Evolutionary conservation across 441 rosid genomes (phyloP), one percentile per base, ranked within the genome.

Genomic region (Aquilaria agallochum): DNA sequence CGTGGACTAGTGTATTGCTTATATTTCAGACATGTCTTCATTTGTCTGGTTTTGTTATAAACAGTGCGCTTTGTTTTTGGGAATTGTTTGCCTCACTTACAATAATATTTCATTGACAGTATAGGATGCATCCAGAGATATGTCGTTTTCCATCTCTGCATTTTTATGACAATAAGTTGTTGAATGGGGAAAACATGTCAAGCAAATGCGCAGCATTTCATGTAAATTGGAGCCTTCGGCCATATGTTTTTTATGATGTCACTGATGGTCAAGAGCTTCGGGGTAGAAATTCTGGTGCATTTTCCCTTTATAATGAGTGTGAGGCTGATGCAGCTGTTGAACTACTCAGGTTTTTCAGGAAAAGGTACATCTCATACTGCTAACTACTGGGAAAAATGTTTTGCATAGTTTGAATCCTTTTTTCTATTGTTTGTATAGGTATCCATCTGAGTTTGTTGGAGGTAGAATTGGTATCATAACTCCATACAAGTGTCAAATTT

Each of bases 101-200:
- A 3, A 4, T 36, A 20, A 20, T 36, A 63, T 64, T 42, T 59
- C 72, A 52, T 68, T 66, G 72, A 63, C 99, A 95, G 99, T 95
- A 95, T 76, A 78, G 99, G 86, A 95, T 95, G 99, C 97, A 95
- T 69, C 98, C 99, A 13, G 99, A 88, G 60, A 95, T 95, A 69
- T 88, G 92, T 72, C 71, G 55, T 64, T 95, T 95, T 68, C 99
- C 98, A 31, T 95, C 99, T 34, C 71, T 80, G 77, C 96, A 89
- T 67, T 95, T 95, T 75, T 95, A 95, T 67, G 96, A 92, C 65
- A 83, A 81, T 11, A 88, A 86, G 76, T 80, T 92, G 72, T 81
- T 92, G 71, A 83, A 95, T 77, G 99, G 99, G 54, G 85, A 74
- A 30, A 73, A 77, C 63, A 79, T 85, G 86, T 81, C 78, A 45